A percentile compares a stretch with the other conserved stretches of the same genome.
Conservation (phyloP, 495 filamentous ascomycete genomes). For the Penicillium simplicissimum region DNA sequence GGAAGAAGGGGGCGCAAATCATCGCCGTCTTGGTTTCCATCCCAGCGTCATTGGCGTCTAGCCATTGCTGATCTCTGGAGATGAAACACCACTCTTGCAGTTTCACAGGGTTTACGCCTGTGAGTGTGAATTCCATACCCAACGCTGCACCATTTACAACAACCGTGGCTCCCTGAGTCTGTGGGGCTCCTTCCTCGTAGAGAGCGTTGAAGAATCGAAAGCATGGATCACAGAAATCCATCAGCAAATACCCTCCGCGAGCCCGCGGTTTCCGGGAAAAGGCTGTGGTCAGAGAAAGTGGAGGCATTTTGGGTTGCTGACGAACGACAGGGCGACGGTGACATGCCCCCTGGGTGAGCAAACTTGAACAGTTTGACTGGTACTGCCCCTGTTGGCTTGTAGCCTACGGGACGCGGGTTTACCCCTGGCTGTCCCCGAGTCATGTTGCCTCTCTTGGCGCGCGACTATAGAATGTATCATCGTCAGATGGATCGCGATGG, state of each 20-base stretch:
- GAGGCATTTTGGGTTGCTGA: constrained; percentile 7
- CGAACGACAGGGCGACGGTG: constrained; percentile 12
- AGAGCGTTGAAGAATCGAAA: neutral
- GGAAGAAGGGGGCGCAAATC: constrained; percentile 14
- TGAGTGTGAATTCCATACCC: too few species aligned
- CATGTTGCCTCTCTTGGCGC: constrained; percentile 19
- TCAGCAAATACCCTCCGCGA: too few species aligned
- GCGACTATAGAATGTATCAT: constrained; percentile 13
- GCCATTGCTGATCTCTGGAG: constrained; percentile 21
- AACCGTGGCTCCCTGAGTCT: constrained; percentile 5
- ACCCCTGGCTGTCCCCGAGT: constrained; percentile 7
- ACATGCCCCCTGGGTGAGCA: neutral
- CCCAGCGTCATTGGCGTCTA: constrained; percentile 26
- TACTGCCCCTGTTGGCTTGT: too few species aligned
- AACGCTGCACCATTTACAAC: neutral
- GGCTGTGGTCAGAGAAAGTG: constrained; percentile 9
- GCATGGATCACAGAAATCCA: neutral
- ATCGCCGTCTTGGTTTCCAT: constrained; percentile 12
- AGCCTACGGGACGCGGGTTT: neutral
- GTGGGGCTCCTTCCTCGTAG: constrained; percentile 12
- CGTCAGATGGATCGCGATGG: neutral
- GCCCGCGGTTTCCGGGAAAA: too few species aligned
- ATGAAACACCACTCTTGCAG: constrained; percentile 15
- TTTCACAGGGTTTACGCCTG: neutral
- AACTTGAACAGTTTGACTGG: too few species aligned